A percentile compares a stretch with the other conserved stretches of the same genome.
Conservation (phyloP, 108 stramenopile genomes). For the Conticribra weissflogii region DNA sequence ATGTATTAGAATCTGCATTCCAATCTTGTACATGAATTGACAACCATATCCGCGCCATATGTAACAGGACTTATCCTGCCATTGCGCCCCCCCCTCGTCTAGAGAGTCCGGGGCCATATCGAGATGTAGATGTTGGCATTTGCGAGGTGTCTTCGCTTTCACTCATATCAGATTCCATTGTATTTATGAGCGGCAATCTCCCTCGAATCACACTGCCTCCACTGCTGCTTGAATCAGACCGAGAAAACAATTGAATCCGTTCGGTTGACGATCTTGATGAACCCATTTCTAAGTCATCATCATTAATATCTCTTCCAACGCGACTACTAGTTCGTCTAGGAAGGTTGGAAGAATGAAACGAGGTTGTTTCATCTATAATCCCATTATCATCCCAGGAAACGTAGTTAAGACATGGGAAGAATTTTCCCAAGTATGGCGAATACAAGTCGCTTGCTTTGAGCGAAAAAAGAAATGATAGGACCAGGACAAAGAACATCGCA, state of each 20-base stretch:
- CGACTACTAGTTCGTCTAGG: constrained; percentile 4
- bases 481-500: constrained; percentile 14
- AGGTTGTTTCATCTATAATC: constrained; percentile 16
- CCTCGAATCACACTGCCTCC: constrained; percentile 42
- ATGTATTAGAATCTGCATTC: constrained; percentile 19
- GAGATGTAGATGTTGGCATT: constrained; percentile 18
- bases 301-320: constrained; percentile 8
- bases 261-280: constrained; percentile 10
- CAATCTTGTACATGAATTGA: too few relatives aligned
- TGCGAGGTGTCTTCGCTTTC: constrained; percentile 6
- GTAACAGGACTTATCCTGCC: background rate
- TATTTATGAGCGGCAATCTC: constrained; percentile 40
- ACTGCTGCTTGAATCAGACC: constrained; percentile 25
- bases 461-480: constrained; percentile 32
- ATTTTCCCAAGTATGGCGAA: constrained; percentile 24
- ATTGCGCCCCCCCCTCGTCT: constrained; percentile 21
- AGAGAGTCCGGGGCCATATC: constrained; percentile 24
- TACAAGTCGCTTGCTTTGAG: constrained; percentile 34
- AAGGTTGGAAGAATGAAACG: constrained; percentile 1
- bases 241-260: constrained; percentile 18
- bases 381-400: constrained; percentile 53
- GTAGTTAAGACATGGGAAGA: constrained; percentile 53
- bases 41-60: too few relatives aligned
- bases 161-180: constrained; percentile 39
- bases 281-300: constrained; percentile 36